These are phyloP conservation scores for Fabrea salina DNA, from an alignment of 169 alveolate genomes.

Conservation along the genomic window DNA sequence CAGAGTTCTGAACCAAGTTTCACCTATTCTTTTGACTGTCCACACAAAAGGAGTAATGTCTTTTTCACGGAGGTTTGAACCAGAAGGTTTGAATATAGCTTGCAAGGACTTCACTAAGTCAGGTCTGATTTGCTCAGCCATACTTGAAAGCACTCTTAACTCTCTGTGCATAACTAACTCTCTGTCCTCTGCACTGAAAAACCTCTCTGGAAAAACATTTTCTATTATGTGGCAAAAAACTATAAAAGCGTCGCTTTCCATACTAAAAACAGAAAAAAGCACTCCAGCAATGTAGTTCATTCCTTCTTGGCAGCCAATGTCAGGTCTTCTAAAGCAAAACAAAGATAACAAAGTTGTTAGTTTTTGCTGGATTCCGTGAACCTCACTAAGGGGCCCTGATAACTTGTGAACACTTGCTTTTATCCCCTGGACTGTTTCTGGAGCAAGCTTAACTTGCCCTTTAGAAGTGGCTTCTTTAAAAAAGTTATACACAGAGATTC, in stretches of 20 bases:
- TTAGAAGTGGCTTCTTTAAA: too few relatives aligned
- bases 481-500: too few relatives aligned
- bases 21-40: not conserved
- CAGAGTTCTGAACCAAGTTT: not conserved
- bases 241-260: constrained; percentile 46
- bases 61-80: not conserved
- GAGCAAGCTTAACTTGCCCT: too few relatives aligned
- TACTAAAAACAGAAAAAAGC: constrained; percentile 37
- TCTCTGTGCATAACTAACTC: not conserved
- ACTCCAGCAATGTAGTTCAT: constrained; percentile 46
- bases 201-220: constrained; percentile 29
- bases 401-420: too few relatives aligned
- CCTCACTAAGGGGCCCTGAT: too few relatives aligned
- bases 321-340: constrained; percentile 40
- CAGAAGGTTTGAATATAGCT: constrained; percentile 17
- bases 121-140: constrained; percentile 26
- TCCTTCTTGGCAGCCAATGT: constrained; percentile 49
- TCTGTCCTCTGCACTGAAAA: not conserved
- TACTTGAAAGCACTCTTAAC: constrained; percentile 5
- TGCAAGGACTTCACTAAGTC: not conserved
- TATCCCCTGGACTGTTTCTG: too few relatives aligned
- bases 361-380: too few relatives aligned
- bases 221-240: constrained; percentile 40
- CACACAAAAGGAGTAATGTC: constrained; percentile 17
- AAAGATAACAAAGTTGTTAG: constrained; percentile 38